A percentile compares a stretch with the other conserved stretches of the same genome.
Evolutionary conservation across 2,329 filamentous ascomycete species (phyloP).

Genomic region (Fusarium penzigii): DNA sequence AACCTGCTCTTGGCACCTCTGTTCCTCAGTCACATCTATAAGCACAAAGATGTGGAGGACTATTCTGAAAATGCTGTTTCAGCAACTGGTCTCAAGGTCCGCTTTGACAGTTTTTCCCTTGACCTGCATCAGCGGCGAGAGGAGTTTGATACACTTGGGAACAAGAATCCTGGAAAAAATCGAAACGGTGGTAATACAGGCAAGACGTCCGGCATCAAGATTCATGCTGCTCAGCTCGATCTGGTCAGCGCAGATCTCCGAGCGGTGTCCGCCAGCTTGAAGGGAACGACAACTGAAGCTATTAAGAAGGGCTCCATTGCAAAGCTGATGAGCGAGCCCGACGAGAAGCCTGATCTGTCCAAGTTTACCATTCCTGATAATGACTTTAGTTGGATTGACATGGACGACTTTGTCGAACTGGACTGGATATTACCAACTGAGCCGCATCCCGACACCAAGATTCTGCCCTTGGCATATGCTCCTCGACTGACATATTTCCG

Average conservation of each 20-base stretch:
- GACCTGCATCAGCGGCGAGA: conserved; percentile 94
- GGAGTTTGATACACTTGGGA: conserved; percentile 75
- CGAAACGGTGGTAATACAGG: conserved; percentile 65
- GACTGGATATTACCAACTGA: conserved; percentile 94
- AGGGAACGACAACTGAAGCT: conserved; percentile 75
- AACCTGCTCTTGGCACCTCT: conserved; percentile 88
- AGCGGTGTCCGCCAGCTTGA: conserved; percentile 88
- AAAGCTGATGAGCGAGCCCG: conserved; percentile 53
- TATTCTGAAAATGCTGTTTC: conserved; percentile 75
- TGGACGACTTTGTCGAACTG: conserved; percentile 98
- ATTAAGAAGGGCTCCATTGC: conserved; percentile 62
- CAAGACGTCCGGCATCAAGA: conserved; percentile 89
- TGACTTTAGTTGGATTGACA: conserved; percentile 95
- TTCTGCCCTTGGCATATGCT: conserved; percentile 86
- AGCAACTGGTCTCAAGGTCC: conserved; percentile 93
- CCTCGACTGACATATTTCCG: conserved; percentile 97
- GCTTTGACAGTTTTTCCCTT: conserved; percentile 95
- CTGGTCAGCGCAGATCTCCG: conserved; percentile 89
- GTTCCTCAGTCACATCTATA: conserved; percentile 96
- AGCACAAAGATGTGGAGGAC: conserved; percentile 94
- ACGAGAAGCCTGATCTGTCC: conserved; percentile 71
- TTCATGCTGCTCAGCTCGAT: conserved; percentile 92
- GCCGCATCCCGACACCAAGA: conserved; percentile 89
- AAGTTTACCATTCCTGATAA: conserved; percentile 95
- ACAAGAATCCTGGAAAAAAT: conserved; percentile 53